Evolutionary conservation across 1,284 basidiomycete species (phyloP).

Genomic region (Exobasidium rhododendri): DNA sequence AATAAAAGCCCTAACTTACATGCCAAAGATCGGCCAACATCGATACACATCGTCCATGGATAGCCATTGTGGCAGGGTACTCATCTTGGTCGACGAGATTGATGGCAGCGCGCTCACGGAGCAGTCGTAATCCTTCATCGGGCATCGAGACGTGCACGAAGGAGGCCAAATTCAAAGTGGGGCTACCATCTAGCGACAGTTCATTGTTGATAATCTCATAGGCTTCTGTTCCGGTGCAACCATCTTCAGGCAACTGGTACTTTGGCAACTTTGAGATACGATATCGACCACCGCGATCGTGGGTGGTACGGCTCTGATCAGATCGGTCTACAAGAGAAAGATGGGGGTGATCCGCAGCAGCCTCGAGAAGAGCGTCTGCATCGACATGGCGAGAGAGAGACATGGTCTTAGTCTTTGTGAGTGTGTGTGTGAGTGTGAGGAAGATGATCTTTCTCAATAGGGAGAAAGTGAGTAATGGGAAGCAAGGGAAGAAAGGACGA

Average conservation of each 20-base stretch:
- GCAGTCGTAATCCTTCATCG: slow-evolving; percentile 52
- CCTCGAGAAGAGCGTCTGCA: slow-evolving; percentile 40
- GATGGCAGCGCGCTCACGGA: slow-evolving; percentile 67
- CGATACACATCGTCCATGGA: slow-evolving; percentile 61
- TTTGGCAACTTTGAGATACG: slow-evolving; percentile 52
- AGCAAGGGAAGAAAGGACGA: too few species aligned
- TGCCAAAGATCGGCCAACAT: slow-evolving; percentile 92
- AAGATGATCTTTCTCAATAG: too few species aligned
- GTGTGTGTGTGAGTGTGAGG: too few species aligned
- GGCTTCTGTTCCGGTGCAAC: slow-evolving; percentile 55
- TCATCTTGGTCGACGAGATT: slow-evolving; percentile 70
- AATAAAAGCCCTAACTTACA: slow-evolving; percentile 11
- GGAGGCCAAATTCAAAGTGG: slow-evolving; percentile 73
- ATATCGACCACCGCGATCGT: slow-evolving; percentile 45
- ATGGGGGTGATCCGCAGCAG: slow-evolving; percentile 41
- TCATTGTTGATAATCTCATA: slow-evolving; percentile 68
- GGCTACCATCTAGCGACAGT: slow-evolving; percentile 68
- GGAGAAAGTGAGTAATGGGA: too few species aligned
- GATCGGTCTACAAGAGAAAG: slow-evolving; percentile 28
- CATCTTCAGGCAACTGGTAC: slow-evolving; percentile 56
- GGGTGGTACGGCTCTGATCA: slow-evolving; percentile 18
- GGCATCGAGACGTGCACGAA: slow-evolving; percentile 62
- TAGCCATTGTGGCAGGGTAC: slow-evolving; percentile 64
- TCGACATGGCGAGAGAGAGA: slow-evolving; percentile 48
- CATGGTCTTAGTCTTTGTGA: too few species aligned